phyloP scores from a whole-genome alignment of 345 rosid species.

The Citrus trifoliata region DNA sequence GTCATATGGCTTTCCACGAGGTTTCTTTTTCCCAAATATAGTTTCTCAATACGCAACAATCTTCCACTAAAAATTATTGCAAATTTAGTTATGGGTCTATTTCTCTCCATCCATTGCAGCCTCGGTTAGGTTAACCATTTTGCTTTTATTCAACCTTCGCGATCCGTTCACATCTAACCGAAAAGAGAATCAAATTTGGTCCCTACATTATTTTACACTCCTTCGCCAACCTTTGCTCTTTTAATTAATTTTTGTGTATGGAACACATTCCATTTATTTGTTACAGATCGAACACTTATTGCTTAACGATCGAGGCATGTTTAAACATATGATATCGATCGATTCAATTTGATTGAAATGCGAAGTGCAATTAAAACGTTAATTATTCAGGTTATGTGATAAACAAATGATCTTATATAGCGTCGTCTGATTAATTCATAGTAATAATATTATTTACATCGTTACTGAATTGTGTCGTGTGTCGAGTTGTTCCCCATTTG shows the following conservation, averaged over 20 bases:
- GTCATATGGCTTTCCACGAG: neutral
- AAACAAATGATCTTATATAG: too few relatives aligned
- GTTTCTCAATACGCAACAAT: slow-evolving; percentile 9
- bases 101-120: slow-evolving; percentile 5
- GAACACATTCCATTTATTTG: neutral
- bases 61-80: neutral
- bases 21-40: neutral
- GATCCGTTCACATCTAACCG: neutral
- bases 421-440: neutral
- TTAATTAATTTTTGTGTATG: neutral
- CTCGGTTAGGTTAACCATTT: slow-evolving; percentile 26
- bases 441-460: too few relatives aligned
- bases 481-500: too few relatives aligned
- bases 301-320: neutral
- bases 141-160: slow-evolving; percentile 5
- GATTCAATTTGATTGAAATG: too few relatives aligned
- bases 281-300: neutral
- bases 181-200: neutral
- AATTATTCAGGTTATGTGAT: neutral
- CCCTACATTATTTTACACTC: neutral
- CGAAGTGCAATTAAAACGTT: too few relatives aligned
- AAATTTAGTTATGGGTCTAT: slow-evolving; percentile 37
- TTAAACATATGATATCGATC: too few relatives aligned
- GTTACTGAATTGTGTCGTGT: too few relatives aligned
- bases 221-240: neutral